Conservation (phyloP, 495 filamentous ascomycete species). For the Daldinia loculata region DNA sequence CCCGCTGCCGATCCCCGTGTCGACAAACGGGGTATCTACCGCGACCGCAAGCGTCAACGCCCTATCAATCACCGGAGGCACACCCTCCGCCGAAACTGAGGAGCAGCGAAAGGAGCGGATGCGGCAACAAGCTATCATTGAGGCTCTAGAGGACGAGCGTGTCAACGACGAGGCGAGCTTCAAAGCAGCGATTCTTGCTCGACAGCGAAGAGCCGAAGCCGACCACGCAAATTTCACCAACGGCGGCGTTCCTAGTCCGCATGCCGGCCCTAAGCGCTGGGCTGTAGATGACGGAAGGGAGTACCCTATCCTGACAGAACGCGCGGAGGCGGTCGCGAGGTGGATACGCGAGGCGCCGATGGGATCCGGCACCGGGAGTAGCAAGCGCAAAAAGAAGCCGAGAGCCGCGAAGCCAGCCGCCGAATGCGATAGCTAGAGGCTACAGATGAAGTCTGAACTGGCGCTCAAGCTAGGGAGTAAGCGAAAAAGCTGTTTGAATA, state of each 20-base stretch:
- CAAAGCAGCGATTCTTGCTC: slow-evolving; percentile 65
- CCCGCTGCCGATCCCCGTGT: slow-evolving; percentile 60
- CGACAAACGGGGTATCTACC: slow-evolving; percentile 35
- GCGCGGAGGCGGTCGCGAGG: slow-evolving; percentile 69
- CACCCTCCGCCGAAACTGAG: slow-evolving; percentile 46
- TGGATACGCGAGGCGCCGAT: slow-evolving; percentile 74
- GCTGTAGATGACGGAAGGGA: slow-evolving; percentile 71
- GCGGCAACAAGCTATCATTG: slow-evolving; percentile 69
- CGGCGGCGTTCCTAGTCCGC: slow-evolving; percentile 35
- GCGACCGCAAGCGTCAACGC: slow-evolving; percentile 31
- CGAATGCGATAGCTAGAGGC: slow-evolving; percentile 24
- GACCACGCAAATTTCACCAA: slow-evolving; percentile 38
- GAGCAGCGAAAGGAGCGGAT: slow-evolving; percentile 63
- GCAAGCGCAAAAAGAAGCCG: slow-evolving; percentile 55
- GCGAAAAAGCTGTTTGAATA: slow-evolving; percentile 9
- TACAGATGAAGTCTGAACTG: slow-evolving; percentile 7
- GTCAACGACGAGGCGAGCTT: slow-evolving; percentile 71
- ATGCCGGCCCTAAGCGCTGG: slow-evolving; percentile 64
- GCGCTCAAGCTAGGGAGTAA: not conserved
- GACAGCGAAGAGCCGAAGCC: slow-evolving; percentile 62
- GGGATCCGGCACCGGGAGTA: slow-evolving; percentile 45
- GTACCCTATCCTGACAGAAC: slow-evolving; percentile 72
- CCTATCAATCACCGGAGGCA: slow-evolving; percentile 26
- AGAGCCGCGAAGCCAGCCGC: slow-evolving; percentile 40
- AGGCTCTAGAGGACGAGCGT: slow-evolving; percentile 69